Evolutionary conservation across 441 rosid species (phyloP).

Genomic region (Macaranga tanarius): DNA sequence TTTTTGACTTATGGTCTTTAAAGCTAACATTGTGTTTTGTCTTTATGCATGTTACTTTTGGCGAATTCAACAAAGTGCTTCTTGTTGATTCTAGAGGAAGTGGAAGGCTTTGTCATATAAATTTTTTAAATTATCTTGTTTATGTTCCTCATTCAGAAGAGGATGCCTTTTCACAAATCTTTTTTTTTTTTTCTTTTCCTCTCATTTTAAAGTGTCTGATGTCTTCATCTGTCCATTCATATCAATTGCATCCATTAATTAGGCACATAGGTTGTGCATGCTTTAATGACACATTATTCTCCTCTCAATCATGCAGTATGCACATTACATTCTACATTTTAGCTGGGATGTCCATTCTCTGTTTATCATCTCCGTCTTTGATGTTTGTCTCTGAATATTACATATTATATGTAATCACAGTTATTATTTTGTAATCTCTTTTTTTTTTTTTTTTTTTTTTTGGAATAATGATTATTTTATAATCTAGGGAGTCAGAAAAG

Average conservation of each 20-base stretch:
- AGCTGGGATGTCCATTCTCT: conserved; percentile 9
- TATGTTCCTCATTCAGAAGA: not conserved
- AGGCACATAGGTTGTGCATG: too few relatives aligned
- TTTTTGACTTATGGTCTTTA: not conserved
- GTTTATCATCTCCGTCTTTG: not conserved
- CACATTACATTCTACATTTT: conserved; percentile 11
- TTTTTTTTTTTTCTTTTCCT: too few relatives aligned
- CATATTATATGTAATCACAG: conserved; percentile 9
- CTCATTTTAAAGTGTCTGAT: not conserved
- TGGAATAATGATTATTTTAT: conserved; percentile 18
- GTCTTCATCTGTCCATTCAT: not conserved
- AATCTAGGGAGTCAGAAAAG: conserved; percentile 61
- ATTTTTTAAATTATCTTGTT: not conserved
- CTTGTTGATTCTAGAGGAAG: not conserved
- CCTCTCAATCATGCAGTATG: not conserved
- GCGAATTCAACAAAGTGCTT: not conserved
- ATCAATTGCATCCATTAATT: too few relatives aligned
- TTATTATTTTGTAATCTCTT: conserved; percentile 25
- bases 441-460: too few relatives aligned
- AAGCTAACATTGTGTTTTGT: not conserved
- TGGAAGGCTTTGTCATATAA: not conserved
- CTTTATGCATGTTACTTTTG: not conserved
- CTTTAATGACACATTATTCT: not conserved
- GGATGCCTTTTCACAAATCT: too few relatives aligned
- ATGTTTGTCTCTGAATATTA: conserved; percentile 1